These are phyloP conservation scores for Brettanomyces custersianus DNA, from an alignment of 805 yeast species.

Conservation along the genomic window DNA sequence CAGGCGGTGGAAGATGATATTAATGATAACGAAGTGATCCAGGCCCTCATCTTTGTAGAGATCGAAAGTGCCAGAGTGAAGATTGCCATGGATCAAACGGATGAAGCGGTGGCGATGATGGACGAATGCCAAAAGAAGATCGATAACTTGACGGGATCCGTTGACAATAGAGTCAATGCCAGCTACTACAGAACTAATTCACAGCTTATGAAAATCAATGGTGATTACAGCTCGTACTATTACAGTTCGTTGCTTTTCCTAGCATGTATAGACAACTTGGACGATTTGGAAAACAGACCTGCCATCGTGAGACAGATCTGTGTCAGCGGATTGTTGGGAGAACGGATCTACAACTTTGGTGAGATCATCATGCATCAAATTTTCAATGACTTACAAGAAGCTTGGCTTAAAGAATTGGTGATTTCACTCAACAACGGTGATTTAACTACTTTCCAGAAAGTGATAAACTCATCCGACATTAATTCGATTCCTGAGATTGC, in stretches of 20 bases:
- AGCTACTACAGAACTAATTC: slow-evolving; percentile 78
- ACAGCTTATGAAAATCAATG: slow-evolving; percentile 61
- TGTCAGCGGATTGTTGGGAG: slow-evolving; percentile 83
- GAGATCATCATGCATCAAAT: slow-evolving; percentile 89
- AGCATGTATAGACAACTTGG: slow-evolving; percentile 54
- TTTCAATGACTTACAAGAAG: slow-evolving; percentile 36
- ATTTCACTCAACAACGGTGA: slow-evolving; percentile 72
- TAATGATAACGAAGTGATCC: slow-evolving; percentile 24
- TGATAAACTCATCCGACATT: slow-evolving; percentile 11
- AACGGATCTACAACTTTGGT: slow-evolving; percentile 89
- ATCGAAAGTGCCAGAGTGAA: slow-evolving; percentile 71
- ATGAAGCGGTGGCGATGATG: slow-evolving; percentile 58
- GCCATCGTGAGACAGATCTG: slow-evolving; percentile 63
- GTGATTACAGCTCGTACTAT: slow-evolving; percentile 76
- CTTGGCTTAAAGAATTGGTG: slow-evolving; percentile 68
- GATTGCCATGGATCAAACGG: slow-evolving; percentile 41
- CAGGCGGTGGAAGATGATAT: slow-evolving; percentile 22
- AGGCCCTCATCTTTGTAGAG: slow-evolving; percentile 51
- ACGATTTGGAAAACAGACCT: slow-evolving; percentile 30
- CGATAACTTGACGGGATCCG: slow-evolving; percentile 41
- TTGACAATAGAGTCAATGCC: slow-evolving; percentile 63
- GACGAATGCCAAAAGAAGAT: slow-evolving; percentile 51
- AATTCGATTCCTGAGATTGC: slow-evolving; percentile 29
- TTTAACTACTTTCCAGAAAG: slow-evolving; percentile 51
- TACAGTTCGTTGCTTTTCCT: slow-evolving; percentile 73